Conservation (phyloP, 495 filamentous ascomycete species). For the Patellaria atrata region DNA sequence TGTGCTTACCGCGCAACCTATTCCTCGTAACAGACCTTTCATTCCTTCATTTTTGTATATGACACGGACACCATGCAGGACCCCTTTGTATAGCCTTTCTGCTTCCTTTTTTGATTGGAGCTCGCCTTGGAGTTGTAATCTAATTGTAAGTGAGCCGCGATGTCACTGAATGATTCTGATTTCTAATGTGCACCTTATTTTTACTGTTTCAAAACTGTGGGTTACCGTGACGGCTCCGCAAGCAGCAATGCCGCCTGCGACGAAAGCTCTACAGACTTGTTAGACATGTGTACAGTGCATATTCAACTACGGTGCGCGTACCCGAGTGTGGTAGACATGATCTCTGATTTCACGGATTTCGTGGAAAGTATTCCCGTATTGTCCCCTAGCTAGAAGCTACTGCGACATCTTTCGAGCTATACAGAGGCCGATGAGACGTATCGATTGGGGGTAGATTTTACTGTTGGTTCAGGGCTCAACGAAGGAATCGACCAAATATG, state of each 20-base stretch:
- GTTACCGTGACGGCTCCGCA: slow-evolving; percentile 96
- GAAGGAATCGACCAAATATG: too few relatives aligned
- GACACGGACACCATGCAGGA: slow-evolving; percentile 78
- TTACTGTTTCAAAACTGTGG: slow-evolving; percentile 96
- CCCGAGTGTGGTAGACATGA: slow-evolving; percentile 25
- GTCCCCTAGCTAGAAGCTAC: too few relatives aligned
- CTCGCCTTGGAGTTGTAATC: slow-evolving; percentile 93
- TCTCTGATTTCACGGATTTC: slow-evolving; percentile 1
- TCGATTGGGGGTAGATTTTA: too few relatives aligned
- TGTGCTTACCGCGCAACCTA: slow-evolving; percentile 61
- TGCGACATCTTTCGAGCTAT: too few relatives aligned
- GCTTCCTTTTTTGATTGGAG: slow-evolving; percentile 73
- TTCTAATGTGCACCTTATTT: slow-evolving; percentile 62
- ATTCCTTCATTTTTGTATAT: slow-evolving; percentile 87
- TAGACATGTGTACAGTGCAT: slow-evolving; percentile 4
- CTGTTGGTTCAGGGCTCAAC: too few relatives aligned
- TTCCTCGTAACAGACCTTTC: slow-evolving; percentile 71
- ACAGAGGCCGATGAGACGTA: too few relatives aligned
- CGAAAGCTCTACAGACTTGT: slow-evolving; percentile 47
- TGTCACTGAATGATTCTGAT: background rate
- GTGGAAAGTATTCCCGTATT: too few relatives aligned
- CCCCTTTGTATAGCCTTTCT: slow-evolving; percentile 78
- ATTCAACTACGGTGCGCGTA: slow-evolving; percentile 1
- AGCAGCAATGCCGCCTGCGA: slow-evolving; percentile 90
- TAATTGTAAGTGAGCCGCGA: slow-evolving; percentile 23